These are phyloP conservation scores for Stropharia rugosoannulata DNA, from an alignment of 768 basidiomycete species.

Conservation along the genomic window DNA sequence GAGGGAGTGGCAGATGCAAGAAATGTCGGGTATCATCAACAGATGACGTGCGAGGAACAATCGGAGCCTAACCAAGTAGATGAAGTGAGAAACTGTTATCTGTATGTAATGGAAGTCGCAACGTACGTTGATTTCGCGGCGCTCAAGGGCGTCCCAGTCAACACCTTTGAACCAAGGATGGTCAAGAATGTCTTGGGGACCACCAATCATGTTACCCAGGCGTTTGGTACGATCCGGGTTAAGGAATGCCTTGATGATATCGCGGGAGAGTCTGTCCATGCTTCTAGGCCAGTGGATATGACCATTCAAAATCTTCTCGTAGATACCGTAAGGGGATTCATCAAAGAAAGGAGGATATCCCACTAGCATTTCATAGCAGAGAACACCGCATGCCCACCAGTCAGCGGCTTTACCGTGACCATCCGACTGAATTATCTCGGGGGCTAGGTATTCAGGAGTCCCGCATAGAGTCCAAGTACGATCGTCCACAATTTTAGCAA, in stretches of 20 bases:
- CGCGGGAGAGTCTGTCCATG: conserved; percentile 87
- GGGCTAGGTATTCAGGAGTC: conserved; percentile 95
- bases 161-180: conserved; percentile 97
- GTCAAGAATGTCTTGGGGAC: conserved; percentile 85
- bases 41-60: conserved; percentile 78
- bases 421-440: conserved; percentile 96
- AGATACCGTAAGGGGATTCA: conserved; percentile 96
- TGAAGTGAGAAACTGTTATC: conserved; percentile 6
- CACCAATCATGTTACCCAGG: conserved; percentile 90
- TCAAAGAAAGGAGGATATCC: conserved; percentile 99
- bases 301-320: conserved; percentile 93
- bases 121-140: conserved; percentile 81
- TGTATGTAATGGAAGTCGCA: conserved; percentile 2
- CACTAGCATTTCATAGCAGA: conserved; percentile 98
- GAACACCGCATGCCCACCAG: conserved; percentile 98
- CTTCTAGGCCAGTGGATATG: conserved; percentile 89
- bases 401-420: conserved; percentile 98
- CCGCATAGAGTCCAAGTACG: conserved; percentile 98
- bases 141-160: conserved; percentile 87
- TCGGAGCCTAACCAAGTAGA: conserved; percentile 62
- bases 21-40: conserved; percentile 87
- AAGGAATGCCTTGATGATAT: conserved; percentile 85
- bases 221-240: conserved; percentile 91
- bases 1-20: conserved; percentile 74
- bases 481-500: conserved; percentile 96